Evolutionary conservation across 352 stramenopile genomes (phyloP).

Genomic region (Plasmopara viticola): DNA sequence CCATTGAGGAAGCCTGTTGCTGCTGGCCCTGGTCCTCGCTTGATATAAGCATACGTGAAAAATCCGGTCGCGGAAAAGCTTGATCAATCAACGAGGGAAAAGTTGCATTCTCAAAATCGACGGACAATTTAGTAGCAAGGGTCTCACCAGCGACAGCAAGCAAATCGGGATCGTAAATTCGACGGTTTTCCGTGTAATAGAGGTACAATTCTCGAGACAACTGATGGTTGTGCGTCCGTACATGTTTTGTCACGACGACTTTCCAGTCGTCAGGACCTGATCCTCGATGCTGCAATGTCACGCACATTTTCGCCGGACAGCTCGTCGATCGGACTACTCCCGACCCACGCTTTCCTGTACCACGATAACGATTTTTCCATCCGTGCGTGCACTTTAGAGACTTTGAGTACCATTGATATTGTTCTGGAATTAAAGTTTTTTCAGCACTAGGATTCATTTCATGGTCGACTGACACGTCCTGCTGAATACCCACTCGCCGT

Average conservation of each 20-base stretch:
- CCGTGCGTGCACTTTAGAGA: slow-evolving; percentile 77
- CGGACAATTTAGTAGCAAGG: not conserved
- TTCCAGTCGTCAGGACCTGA: slow-evolving; percentile 42
- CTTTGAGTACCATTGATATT: slow-evolving; percentile 75
- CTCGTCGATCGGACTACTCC: slow-evolving; percentile 57
- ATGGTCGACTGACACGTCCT: not conserved
- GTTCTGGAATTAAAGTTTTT: slow-evolving; percentile 50
- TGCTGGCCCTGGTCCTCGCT: slow-evolving; percentile 14
- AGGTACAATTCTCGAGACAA: slow-evolving; percentile 67
- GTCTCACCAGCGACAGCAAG: slow-evolving; percentile 27
- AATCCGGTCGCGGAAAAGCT: slow-evolving; percentile 11
- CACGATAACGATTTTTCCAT: slow-evolving; percentile 64
- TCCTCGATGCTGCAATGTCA: slow-evolving; percentile 54
- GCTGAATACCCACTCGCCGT: slow-evolving; percentile 5
- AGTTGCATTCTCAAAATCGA: slow-evolving; percentile 7
- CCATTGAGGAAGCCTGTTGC: slow-evolving; percentile 15
- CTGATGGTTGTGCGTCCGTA: slow-evolving; percentile 65
- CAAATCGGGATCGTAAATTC: slow-evolving; percentile 71
- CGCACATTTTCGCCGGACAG: slow-evolving; percentile 74
- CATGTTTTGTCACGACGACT: slow-evolving; percentile 69
- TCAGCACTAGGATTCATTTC: slow-evolving; percentile 10
- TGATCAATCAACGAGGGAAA: slow-evolving; percentile 21
- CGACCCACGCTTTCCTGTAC: slow-evolving; percentile 56
- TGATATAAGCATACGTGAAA: slow-evolving; percentile 15
- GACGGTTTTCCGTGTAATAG: slow-evolving; percentile 72